Base-by-base conservation (phyloP, 73 alveolate species). In the Paramecium sonneborni region DNA sequence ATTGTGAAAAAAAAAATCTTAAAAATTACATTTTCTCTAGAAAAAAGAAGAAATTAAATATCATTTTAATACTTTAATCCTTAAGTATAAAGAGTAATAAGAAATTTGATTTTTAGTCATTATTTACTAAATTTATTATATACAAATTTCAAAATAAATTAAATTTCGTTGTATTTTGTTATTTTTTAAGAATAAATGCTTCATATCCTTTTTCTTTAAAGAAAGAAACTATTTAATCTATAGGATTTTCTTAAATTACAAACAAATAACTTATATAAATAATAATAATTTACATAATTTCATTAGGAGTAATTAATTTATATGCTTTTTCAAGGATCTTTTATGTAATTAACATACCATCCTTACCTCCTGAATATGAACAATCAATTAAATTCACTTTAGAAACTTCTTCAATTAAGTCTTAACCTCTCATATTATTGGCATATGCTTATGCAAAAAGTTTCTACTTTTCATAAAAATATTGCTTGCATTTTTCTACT, bases 311-410 rank as follows among this genome's bases (percentile, higher is more conserved):
- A 74, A 79, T 79, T 6, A 23, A 30, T 11, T 39, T 43, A 21
- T 18, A 8, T 21, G 24, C 44, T 39, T 79, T n/a, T 6, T 68
- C 79, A 3, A 88, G 56, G 23, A 88, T 88, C 9, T 39, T 62
- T 56, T 76, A 88, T 1, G 94, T 88, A 15, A 88, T 32, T 26
- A 11, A 5, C 94, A 88, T 88, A 1, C 94, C 94, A 72, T 88
- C 94, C 39, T 88, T 82, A 6, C 94, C 94, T 21, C 94, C 94
- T 14, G 91, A 55, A 70, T 88, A 88, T 46, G 91, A 69, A 24
- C 62, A 76, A 38, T 88, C 94, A 24, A 88, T 88, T 9, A 76
- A 35, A 28, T 88, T 88, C 4, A 88, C 87, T 88, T 88, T 67
- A 7, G 79, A 30, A 28, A 88, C 74, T 88, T 88, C 74, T 14